Percentiles rank a stretch among this genome's conserved stretches.
phyloP scores from a whole-genome alignment of 805 yeast genomes.

The Candida nanaspora region DNA sequence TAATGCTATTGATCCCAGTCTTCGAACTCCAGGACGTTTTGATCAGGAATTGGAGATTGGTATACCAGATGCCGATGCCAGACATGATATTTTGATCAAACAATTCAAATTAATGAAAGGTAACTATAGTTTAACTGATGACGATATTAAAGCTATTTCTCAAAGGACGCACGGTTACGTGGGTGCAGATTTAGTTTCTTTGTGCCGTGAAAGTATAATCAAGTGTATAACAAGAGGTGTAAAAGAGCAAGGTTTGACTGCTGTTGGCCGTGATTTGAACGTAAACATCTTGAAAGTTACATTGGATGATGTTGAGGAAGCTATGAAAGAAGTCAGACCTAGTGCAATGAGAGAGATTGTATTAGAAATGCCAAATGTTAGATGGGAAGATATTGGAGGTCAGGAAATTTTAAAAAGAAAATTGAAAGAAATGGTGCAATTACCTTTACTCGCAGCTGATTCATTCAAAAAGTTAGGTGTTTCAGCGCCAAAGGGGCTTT shows the following conservation, averaged over 20 bases:
- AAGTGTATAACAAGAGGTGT: slow-evolving; percentile 64
- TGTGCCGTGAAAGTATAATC: slow-evolving; percentile 85
- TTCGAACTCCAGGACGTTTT: slow-evolving; percentile 88
- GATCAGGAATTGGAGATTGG: slow-evolving; percentile 91
- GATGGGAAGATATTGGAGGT: slow-evolving; percentile 95
- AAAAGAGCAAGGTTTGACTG: slow-evolving; percentile 6
- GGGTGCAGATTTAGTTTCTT: slow-evolving; percentile 89
- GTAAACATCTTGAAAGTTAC: slow-evolving; percentile 36
- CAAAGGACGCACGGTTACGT: slow-evolving; percentile 91
- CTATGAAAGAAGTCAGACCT: slow-evolving; percentile 79
- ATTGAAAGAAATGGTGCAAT: slow-evolving; percentile 81
- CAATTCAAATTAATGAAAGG: slow-evolving; percentile 49
- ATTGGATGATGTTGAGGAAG: slow-evolving; percentile 54
- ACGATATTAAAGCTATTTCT: slow-evolving; percentile 58
- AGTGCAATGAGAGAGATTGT: slow-evolving; percentile 96
- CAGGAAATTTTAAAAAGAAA: slow-evolving; percentile 77
- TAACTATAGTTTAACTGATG: slow-evolving; percentile 41
- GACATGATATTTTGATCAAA: slow-evolving; percentile 63
- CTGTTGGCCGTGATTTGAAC: slow-evolving; percentile 13
- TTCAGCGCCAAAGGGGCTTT: slow-evolving; percentile 85
- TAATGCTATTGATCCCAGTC: slow-evolving; percentile 81
- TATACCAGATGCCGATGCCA: slow-evolving; percentile 80
- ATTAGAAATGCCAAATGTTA: slow-evolving; percentile 87
- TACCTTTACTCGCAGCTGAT: slow-evolving; percentile 79
- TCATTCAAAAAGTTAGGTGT: slow-evolving; percentile 75